These are phyloP conservation scores for Papiliotrema nemorosa DNA, from an alignment of 1,284 basidiomycete genomes.

Conservation along the genomic window DNA sequence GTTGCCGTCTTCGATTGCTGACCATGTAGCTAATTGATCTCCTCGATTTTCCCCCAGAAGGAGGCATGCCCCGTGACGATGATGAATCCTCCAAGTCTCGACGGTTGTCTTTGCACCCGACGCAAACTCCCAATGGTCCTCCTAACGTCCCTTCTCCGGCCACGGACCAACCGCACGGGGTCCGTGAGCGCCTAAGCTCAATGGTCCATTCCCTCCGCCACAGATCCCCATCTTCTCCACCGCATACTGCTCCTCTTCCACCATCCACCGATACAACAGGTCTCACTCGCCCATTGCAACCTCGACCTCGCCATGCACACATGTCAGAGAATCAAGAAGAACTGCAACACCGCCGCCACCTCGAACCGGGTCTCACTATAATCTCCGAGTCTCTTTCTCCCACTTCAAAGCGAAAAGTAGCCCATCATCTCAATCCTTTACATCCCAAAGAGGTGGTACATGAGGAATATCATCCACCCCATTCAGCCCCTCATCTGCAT, in stretches of 20 bases:
- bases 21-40: too few relatives aligned
- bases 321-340: neutral
- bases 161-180: too few relatives aligned
- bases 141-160: neutral
- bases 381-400: neutral
- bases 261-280: too few relatives aligned
- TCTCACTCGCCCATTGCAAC: neutral
- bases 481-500: conserved; percentile 1
- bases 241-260: neutral
- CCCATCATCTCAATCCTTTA: neutral
- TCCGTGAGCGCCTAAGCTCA: neutral
- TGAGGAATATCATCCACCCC: neutral
- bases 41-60: too few relatives aligned
- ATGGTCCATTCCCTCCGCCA: neutral
- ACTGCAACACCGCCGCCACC: neutral
- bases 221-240: neutral
- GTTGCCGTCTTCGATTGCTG: too few relatives aligned
- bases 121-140: neutral
- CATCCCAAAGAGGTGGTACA: neutral
- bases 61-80: too few relatives aligned
- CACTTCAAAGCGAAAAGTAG: neutral
- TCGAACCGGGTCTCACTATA: neutral
- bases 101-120: neutral
- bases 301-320: neutral
- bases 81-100: too few relatives aligned